Evolutionary conservation across 257 asterid genomes (phyloP), one percentile per base, ranked within the genome.

Genomic region (Cordia subcordata): DNA sequence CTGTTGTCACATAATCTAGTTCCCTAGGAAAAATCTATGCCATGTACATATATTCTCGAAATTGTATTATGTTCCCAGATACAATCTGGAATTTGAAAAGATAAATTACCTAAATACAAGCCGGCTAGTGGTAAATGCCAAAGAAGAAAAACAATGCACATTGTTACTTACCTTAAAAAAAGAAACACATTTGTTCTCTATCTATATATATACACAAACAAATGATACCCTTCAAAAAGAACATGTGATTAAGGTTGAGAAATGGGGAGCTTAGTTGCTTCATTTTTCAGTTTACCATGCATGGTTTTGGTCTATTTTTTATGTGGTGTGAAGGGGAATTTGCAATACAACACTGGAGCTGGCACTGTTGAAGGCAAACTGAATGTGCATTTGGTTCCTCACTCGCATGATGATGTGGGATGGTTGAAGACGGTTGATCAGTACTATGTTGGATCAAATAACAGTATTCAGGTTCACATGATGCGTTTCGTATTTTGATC

Each of bases 401-500:
- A 90, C 68, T 70, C 94, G 10, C 97, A 90, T 42, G 94, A 90
- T 66, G 97, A 90, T 66, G 96, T 90, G 60, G 97, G 97, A 20
- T 90, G 97, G 97, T 86, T 90, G 55, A 90, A 90, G 75, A 90
- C 95, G 0, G 1, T 90, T 73, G 97, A 86, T 79, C 97, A 90
- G 82, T 90, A 90, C 84, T 90, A 84, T 59, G 86, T 82, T 77
- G 97, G 96, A 60, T 81, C 96, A 32, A 90, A 90, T 63, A 90
- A 82, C 75, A 59, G 71, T 50, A 90, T 90, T 71, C 97, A 85
- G 90, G 97, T 86, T n/a, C 11, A 12, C 37, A 40, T 52, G 20
- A 14, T 39, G 11, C 35, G 20, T 27, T 57, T 38, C 32, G 12
- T 10, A 37, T 17, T 52, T 57, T 66, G 10, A 15, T 52, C 0